Conservation (phyloP, 352 stramenopile species). For the Phytophthora litchii region DNA sequence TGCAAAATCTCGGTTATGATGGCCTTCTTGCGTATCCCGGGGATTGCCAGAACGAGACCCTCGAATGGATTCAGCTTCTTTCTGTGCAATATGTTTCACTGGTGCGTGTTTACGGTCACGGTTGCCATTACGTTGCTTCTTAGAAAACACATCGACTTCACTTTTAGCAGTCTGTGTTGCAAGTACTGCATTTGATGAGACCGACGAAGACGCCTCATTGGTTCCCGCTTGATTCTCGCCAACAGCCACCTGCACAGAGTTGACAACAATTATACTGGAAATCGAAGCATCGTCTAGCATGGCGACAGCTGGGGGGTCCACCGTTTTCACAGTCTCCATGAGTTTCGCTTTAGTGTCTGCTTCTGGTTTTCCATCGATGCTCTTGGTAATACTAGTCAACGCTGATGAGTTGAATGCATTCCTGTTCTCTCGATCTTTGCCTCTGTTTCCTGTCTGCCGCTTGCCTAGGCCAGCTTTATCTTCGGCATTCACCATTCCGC, state of each 20-base stretch:
- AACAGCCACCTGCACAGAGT: constrained; percentile 5
- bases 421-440: constrained; percentile 2
- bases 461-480: constrained; percentile 19
- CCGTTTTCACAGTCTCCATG: background rate
- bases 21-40: background rate
- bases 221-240: background rate
- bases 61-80: background rate
- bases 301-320: constrained; percentile 2
- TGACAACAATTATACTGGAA: constrained; percentile 2
- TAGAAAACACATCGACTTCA: background rate
- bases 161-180: background rate
- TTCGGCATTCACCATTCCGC: constrained; percentile 55
- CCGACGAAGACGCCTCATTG: constrained; percentile 1
- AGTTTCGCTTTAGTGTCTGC: constrained; percentile 11
- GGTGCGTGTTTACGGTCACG: background rate
- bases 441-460: constrained; percentile 11
- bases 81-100: constrained; percentile 1
- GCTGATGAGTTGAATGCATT: background rate
- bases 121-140: constrained; percentile 8
- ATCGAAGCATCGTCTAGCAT: background rate
- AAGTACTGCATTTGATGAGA: constrained; percentile 8
- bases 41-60: background rate
- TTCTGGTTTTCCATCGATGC: constrained; percentile 2
- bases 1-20: constrained; percentile 3
- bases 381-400: background rate